Conservation (phyloP, 257 asterid genomes). For the Paulownia fortunei region DNA sequence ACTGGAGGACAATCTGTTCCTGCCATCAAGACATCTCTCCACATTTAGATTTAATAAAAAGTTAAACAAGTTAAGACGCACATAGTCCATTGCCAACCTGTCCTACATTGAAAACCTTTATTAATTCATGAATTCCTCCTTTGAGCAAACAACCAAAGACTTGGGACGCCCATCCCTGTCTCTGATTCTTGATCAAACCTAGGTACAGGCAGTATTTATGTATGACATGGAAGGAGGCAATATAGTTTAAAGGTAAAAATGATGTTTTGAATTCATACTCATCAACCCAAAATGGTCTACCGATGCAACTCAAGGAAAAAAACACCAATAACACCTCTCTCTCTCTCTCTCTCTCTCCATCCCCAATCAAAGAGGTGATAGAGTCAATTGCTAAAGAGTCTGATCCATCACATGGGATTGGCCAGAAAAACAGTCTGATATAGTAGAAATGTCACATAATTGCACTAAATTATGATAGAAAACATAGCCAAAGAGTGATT, state of each 20-base stretch:
- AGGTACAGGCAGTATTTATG: constrained; percentile 29
- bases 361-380: constrained; percentile 48
- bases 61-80: constrained; percentile 22
- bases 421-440: constrained; percentile 45
- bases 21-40: constrained; percentile 50
- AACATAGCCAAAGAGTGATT: constrained; percentile 47
- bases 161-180: constrained; percentile 49
- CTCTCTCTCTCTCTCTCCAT: constrained; percentile 48
- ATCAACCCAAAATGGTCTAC: constrained; percentile 24
- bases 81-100: constrained; percentile 64
- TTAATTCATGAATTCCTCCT: constrained; percentile 44
- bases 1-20: constrained; percentile 58
- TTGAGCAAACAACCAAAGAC: constrained; percentile 58
- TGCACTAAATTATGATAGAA: constrained; percentile 44
- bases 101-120: constrained; percentile 49
- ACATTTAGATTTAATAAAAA: constrained; percentile 30
- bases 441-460: constrained; percentile 46
- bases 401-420: constrained; percentile 51
- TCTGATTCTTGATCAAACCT: constrained; percentile 45
- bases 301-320: constrained; percentile 26
- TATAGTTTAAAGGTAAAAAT: constrained; percentile 33
- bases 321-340: constrained; percentile 30
- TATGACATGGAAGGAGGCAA: constrained; percentile 29
- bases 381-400: constrained; percentile 46
- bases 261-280: constrained; percentile 31